A percentile compares a stretch with the other conserved stretches of the same genome.
phyloP scores from a whole-genome alignment of 2,329 filamentous ascomycete species.

The Paecilomyces formosus region DNA sequence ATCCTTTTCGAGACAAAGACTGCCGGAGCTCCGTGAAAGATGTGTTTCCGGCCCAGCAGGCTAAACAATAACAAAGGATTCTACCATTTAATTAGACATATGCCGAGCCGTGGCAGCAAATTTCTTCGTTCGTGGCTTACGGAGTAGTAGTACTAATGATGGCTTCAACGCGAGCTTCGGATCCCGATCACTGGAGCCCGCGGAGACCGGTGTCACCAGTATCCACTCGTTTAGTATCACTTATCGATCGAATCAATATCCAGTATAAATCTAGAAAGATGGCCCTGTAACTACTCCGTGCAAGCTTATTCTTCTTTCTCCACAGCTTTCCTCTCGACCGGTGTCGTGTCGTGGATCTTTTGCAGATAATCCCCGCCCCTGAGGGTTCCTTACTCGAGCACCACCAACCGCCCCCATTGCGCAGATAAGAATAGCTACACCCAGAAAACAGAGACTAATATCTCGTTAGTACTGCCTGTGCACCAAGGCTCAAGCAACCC shows the following conservation, averaged over 20 bases:
- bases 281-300: background rate
- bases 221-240: background rate
- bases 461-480: background rate
- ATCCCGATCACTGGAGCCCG: background rate
- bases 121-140: no score
- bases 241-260: background rate
- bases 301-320: background rate
- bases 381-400: background rate
- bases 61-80: background rate
- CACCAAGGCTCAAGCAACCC: background rate
- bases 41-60: background rate
- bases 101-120: no score
- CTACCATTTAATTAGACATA: no score
- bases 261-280: background rate
- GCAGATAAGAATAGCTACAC: background rate
- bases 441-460: background rate
- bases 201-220: background rate
- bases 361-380: background rate
- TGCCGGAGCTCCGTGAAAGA: background rate
- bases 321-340: background rate
- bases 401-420: background rate
- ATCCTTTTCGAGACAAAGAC: background rate
- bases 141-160: no score
- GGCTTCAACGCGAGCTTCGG: no score
- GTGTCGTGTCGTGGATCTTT: background rate